Conservation (phyloP, 441 rosid species). For the Francoa sonchifolia region DNA sequence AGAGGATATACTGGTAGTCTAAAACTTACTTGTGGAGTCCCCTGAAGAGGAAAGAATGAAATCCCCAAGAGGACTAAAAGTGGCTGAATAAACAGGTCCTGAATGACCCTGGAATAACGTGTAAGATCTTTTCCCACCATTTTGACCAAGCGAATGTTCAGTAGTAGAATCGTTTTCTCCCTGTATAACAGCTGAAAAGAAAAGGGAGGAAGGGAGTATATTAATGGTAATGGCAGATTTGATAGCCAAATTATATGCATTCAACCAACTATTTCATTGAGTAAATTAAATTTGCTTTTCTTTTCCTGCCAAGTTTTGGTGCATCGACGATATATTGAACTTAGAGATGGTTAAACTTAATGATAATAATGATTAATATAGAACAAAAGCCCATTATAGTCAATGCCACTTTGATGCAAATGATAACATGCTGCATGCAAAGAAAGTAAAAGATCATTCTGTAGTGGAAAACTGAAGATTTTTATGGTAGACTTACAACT, state of each 20-base stretch:
- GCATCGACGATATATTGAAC: no score
- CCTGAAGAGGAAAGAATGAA: constrained; percentile 85
- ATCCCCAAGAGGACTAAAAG: constrained; percentile 85
- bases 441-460: constrained; percentile 1
- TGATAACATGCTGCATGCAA: neutral
- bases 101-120: constrained; percentile 78
- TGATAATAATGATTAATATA: no score
- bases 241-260: no score
- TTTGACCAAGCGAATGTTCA: constrained; percentile 36
- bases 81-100: constrained; percentile 86
- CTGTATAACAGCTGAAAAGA: constrained; percentile 50
- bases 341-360: no score
- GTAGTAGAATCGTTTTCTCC: constrained; percentile 49
- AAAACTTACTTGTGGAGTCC: constrained; percentile 62
- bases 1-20: neutral
- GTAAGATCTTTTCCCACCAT: constrained; percentile 52
- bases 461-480: constrained; percentile 5
- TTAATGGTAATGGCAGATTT: neutral
- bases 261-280: no score
- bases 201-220: neutral
- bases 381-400: no score
- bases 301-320: no score
- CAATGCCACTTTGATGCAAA: neutral
- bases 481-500: constrained; percentile 30
- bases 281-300: no score